Evolutionary conservation across 2,329 filamentous ascomycete species (phyloP), one percentile per base, ranked within the genome.

Genomic region (Fusarium nygamai): DNA sequence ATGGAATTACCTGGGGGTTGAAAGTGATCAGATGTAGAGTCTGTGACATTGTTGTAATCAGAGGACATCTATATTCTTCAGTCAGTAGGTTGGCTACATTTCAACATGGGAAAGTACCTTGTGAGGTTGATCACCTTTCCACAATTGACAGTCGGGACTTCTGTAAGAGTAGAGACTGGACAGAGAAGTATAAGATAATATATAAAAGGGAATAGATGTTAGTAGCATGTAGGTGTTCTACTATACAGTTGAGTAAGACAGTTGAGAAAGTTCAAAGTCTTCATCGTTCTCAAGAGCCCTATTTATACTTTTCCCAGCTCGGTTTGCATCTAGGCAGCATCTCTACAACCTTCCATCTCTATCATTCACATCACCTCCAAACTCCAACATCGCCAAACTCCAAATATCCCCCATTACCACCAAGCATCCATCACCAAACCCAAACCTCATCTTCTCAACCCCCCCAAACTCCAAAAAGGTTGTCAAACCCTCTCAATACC

Each of bases 1-100:
- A 14, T 31, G 1, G 46, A 6, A 14, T 22, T 22, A 17, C 5
- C 17, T 0, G 1, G 24, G 12, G 11, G 2, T 17, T 3, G 20
- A 4, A 6, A 13, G 20, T 0, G 20, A 22, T 13, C 46, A 6
- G 10, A 0, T 3, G 6, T 1, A 8, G 2, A 31, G 27, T 17
- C 27, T 2, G 14, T 6, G 27, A 17, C 10, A 48, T 31, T 31
- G 4, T 8, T 17, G 20, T 17, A 12, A n/a, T 22, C 14, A 5
- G 14, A 48, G 3, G 16, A 33, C 16, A 33, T n/a, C 29, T 33
- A 4, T n/a, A 10, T n/a, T 2, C 8, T 7, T 13, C 29, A 8
- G 8, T 9, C 22, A 31, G 7, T n/a, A 50, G 47, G 29, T 19
- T 9, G 6, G 22, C 8, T 9, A 3, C 5, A 19, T 5, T 22